phyloP scores from a whole-genome alignment of 495 filamentous ascomycete species.

The Cercophora scortea region DNA sequence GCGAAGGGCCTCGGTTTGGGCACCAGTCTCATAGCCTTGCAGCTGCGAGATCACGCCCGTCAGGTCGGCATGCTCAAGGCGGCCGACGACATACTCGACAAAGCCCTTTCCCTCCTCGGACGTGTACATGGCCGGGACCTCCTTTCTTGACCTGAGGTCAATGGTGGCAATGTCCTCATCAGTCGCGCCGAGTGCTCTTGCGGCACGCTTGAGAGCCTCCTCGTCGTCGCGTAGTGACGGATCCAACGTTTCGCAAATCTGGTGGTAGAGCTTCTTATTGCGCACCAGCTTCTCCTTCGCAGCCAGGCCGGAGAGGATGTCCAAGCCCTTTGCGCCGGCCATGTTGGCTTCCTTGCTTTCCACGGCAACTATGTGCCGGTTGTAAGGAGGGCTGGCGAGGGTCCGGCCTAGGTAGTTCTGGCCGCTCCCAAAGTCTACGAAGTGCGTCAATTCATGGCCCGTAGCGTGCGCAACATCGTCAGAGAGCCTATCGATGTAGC shows the following conservation, averaged over 20 bases:
- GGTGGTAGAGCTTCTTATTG: constrained; percentile 67
- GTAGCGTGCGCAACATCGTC: constrained; percentile 34
- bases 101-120: constrained; percentile 51
- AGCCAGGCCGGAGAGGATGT: constrained; percentile 64
- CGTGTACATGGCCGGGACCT: constrained; percentile 37
- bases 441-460: constrained; percentile 61
- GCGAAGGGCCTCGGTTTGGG: constrained; percentile 31
- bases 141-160: constrained; percentile 40
- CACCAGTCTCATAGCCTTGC: constrained; percentile 19
- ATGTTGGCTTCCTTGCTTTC: constrained; percentile 84
- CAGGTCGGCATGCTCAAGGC: constrained; percentile 53
- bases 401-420: constrained; percentile 92
- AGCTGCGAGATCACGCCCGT: constrained; percentile 43
- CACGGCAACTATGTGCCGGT: constrained; percentile 80
- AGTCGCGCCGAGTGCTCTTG: constrained; percentile 24
- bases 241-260: constrained; percentile 30
- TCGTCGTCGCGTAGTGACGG: constrained; percentile 31
- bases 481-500: constrained; percentile 48
- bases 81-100: constrained; percentile 58
- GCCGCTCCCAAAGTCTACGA: constrained; percentile 92
- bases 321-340: constrained; percentile 71
- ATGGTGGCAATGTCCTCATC: constrained; percentile 26
- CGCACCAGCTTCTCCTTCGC: constrained; percentile 58
- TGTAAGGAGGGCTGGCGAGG: constrained; percentile 76
- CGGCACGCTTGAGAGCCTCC: constrained; percentile 29